Conservation (phyloP, 192 early-diverging fungal genomes). For the Gonapodya sp. region DNA sequence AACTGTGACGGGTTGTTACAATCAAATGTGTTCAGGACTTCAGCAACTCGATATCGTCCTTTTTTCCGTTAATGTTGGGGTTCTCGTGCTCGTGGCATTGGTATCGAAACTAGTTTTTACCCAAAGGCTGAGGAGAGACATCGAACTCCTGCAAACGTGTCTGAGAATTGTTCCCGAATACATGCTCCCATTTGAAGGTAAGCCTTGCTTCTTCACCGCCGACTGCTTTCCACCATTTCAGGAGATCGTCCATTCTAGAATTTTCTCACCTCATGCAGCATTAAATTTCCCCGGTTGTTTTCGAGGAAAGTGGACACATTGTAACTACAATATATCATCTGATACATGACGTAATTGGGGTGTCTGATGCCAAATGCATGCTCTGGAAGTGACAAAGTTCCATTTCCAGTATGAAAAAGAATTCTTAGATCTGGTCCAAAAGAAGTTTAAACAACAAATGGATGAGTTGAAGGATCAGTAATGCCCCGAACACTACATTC, state of each 20-base stretch:
- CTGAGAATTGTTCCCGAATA: neutral
- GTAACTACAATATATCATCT: too few relatives aligned
- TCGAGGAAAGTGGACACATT: too few relatives aligned
- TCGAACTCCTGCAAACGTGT: neutral
- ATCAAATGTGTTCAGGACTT: neutral
- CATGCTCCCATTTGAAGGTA: constrained; percentile 4
- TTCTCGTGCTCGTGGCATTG: neutral
- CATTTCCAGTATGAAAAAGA: too few relatives aligned
- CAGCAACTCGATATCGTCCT: neutral
- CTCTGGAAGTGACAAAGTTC: too few relatives aligned
- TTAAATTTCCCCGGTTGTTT: too few relatives aligned
- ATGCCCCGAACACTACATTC: too few relatives aligned
- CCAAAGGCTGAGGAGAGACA: neutral
- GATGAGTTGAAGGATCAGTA: too few relatives aligned
- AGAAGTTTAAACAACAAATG: too few relatives aligned
- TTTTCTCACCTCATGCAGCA: neutral
- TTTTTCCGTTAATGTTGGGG: neutral
- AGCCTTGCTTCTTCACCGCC: neutral
- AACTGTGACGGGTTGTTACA: neutral
- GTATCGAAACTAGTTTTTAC: neutral
- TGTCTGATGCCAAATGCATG: too few relatives aligned
- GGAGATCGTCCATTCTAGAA: neutral
- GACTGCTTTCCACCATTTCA: neutral
- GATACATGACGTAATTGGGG: too few relatives aligned
- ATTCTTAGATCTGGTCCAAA: too few relatives aligned